Evolutionary conservation across 768 basidiomycete genomes (phyloP).

Genomic region (Termitomyces sp.): DNA sequence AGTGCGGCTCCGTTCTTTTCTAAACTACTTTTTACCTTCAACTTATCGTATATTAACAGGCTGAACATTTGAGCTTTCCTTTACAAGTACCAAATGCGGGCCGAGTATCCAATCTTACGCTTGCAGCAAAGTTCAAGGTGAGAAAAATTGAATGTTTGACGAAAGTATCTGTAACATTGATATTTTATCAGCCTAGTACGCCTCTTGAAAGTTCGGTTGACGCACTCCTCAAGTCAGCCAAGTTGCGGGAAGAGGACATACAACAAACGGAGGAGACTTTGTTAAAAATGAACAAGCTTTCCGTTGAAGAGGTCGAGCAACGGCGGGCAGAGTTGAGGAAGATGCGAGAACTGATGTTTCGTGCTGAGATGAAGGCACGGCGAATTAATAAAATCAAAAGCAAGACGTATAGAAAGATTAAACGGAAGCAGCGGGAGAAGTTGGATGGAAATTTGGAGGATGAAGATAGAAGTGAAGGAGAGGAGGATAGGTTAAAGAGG

Average conservation of each 20-base stretch:
- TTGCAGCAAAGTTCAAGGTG: constrained; percentile 84
- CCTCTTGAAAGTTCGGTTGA: constrained; percentile 83
- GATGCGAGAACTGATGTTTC: constrained; percentile 91
- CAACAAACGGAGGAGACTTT: constrained; percentile 62
- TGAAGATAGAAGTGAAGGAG: constrained; percentile 44
- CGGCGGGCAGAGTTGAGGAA: constrained; percentile 78
- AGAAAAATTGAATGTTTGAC: not conserved
- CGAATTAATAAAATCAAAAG: constrained; percentile 94
- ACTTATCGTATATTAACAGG: constrained; percentile 31
- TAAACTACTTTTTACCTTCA: not conserved
- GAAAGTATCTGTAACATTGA: not conserved
- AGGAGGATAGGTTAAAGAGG: constrained; percentile 52
- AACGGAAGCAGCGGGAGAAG: constrained; percentile 70
- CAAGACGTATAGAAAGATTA: constrained; percentile 84
- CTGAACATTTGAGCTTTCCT: constrained; percentile 84
- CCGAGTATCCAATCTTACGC: constrained; percentile 64
- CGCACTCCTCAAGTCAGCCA: constrained; percentile 71
- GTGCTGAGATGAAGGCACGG: constrained; percentile 86
- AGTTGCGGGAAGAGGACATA: constrained; percentile 80
- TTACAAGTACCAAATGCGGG: constrained; percentile 56
- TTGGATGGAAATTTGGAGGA: constrained; percentile 42
- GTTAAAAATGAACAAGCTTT: constrained; percentile 75
- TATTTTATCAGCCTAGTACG: constrained; percentile 59
- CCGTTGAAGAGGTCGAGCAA: constrained; percentile 78
- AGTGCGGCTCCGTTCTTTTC: constrained; percentile 29